These are phyloP conservation scores for Candida gigantensis DNA, from an alignment of 1,139 yeast species.

Conservation along the genomic window DNA sequence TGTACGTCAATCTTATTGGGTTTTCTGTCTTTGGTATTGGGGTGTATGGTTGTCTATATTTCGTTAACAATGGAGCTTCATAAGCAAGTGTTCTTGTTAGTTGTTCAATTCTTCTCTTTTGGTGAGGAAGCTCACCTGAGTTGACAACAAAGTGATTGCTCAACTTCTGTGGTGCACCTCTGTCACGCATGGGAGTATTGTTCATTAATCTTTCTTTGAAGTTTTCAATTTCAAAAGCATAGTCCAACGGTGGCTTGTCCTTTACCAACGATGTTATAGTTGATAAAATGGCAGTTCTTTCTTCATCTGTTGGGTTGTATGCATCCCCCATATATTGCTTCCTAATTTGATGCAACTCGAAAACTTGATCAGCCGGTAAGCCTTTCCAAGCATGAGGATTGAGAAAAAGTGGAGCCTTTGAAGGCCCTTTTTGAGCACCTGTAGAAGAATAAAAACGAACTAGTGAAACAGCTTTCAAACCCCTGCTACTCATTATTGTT, in stretches of 20 bases:
- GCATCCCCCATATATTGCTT: conserved; percentile 55
- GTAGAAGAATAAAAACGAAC: background rate
- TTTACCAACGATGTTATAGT: conserved; percentile 37
- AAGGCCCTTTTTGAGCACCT: conserved; percentile 6
- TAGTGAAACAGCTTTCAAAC: background rate
- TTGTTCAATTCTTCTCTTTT: conserved; percentile 39
- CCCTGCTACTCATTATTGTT: conserved; percentile 1
- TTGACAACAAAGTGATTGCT: conserved; percentile 42
- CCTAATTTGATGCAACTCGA: conserved; percentile 61
- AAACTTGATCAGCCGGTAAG: conserved; percentile 61
- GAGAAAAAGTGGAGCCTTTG: conserved; percentile 33
- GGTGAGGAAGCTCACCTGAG: conserved; percentile 40
- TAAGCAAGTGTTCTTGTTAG: conserved; percentile 84
- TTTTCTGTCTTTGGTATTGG: conserved; percentile 46
- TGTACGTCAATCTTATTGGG: conserved; percentile 69
- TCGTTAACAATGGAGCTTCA: conserved; percentile 82
- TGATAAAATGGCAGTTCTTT: conserved; percentile 48
- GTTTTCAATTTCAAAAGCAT: conserved; percentile 47
- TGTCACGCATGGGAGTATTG: conserved; percentile 39
- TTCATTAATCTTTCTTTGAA: conserved; percentile 49
- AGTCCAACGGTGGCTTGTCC: conserved; percentile 39
- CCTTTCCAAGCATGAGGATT: conserved; percentile 73
- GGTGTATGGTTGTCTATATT: conserved; percentile 65
- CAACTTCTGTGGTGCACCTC: conserved; percentile 44
- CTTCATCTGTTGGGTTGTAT: conserved; percentile 55